Base-by-base conservation (phyloP, 495 filamentous ascomycete species). In the Cetradonia linearis region DNA sequence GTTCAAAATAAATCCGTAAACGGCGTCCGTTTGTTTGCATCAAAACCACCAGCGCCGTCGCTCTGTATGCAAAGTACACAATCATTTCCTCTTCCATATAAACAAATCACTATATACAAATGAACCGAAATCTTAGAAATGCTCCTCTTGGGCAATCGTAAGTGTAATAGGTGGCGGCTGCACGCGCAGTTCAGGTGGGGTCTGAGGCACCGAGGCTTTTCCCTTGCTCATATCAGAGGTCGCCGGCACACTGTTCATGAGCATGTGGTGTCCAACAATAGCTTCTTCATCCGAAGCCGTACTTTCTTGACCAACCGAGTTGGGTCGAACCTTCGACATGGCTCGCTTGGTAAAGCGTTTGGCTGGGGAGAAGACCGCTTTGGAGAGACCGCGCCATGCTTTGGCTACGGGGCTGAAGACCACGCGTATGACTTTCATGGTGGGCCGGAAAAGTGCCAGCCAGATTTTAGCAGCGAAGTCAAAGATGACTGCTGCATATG, bases 401-500 rank as follows among this genome's bases (percentile, higher is more conserved):
- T 47, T 31, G 33, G 59, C 50, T 27, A 61, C 50, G 42, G 66
- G 66, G 20, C 42, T 40, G 56, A 63, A 63, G 37, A 65, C 37
- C 31, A 61, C 36, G 7, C 9, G 30, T 30, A 68, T 20, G 9
- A 44, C 59, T 27, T 57, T 61, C 25, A 64, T 48, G 20, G 61
- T 16, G 6, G 66, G 66, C 16, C 62, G 42, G 6, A 49, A 50
- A 7, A 66, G 18, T 5, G 62, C 62, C 25, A 68, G 55, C 55
- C 58, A 68, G 25, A 66, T 33, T n/a, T 57, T 61, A 23, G 36
- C 49, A n/a, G 58, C 60, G 11, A 66, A 49, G 14, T 23, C 40
- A 56, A 80, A 78, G 8, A 76, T 69, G 34, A 69, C 38, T 1
- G 70, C 76, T 23, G 83, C 76, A 36, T 79, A 77, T 55, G 72